Base-by-base conservation (phyloP, 495 filamentous ascomycete genomes). In the Mytilinidion resinicola region DNA sequence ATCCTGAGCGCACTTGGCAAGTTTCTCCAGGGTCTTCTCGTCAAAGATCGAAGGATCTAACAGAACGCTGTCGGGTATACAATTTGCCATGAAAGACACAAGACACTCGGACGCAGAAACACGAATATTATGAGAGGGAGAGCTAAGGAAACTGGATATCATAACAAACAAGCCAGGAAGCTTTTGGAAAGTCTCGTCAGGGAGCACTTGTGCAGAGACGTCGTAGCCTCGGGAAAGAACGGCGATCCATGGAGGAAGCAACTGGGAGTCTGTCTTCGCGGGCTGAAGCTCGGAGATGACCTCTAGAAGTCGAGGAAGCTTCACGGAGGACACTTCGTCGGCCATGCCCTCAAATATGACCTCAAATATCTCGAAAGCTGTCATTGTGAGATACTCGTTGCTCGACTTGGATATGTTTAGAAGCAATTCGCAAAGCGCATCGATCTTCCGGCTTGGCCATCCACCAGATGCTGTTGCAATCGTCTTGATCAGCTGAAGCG, bases 371-470 rank as follows among this genome's bases (percentile, higher is more conserved):
- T 95, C 91, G 66, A 98, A 96, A 2, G 92, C 90, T 17, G 89
- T 85, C 85, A 96, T 90, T 46, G 89, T 95, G 72, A 98, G 85
- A 70, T 89, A 95, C 69, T 96, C 90, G 70, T 93, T 96, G 68
- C 80, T 93, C 12, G 88, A 88, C 61, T 81, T 83, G 1, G 93
- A 91, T 37, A 96, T 92, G 57, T 82, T 83, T 67, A 98, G 86
- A 55, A 98, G 75, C 37, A 91, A 72, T 68, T 96, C 90, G 69
- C 91, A 96, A 36, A 98, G 79, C 4, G 83, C 73, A 74, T 98
- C 93, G 48, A 96, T 91, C 73, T 95, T 95, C 76, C 85, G 87
- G 73, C 86, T 95, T n/a, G 93, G 93, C 95, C 95, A 98, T 47
- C 95, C 92, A 46, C 89, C 87, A 52, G 90, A 92, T 3, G 87